Evolutionary conservation across 768 basidiomycete species (phyloP).

Genomic region (Boletus eberwhitei): DNA sequence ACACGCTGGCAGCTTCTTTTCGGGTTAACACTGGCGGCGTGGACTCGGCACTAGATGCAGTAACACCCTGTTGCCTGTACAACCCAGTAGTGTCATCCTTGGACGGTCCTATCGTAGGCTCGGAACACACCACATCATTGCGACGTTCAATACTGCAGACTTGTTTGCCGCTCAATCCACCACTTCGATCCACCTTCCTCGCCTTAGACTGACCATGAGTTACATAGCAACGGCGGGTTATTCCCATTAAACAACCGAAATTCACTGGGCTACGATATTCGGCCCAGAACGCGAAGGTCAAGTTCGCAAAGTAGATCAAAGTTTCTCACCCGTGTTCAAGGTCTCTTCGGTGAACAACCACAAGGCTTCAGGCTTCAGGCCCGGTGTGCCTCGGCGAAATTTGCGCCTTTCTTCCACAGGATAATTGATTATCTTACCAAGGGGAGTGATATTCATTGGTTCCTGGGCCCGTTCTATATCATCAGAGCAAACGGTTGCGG

Average conservation of each 20-base stretch:
- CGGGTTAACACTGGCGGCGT: not conserved
- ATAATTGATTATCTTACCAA: not conserved
- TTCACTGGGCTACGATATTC: no score
- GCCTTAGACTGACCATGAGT: not conserved
- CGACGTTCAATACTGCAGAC: not conserved
- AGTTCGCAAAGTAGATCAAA: not conserved
- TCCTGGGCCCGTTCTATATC: not conserved
- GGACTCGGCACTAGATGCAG: not conserved
- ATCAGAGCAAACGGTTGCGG: not conserved
- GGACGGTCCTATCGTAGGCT: not conserved
- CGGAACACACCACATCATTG: not conserved
- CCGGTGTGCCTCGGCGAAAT: not conserved
- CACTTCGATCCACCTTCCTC: not conserved
- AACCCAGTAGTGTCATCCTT: not conserved
- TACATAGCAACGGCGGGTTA: not conserved
- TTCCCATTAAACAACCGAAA: not conserved
- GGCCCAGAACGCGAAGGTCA: not conserved
- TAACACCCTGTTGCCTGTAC: not conserved
- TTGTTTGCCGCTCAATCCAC: not conserved
- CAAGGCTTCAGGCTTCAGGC: no score
- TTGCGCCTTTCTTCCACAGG: not conserved
- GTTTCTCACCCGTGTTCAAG: not conserved
- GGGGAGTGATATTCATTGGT: not conserved
- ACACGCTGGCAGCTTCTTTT: not conserved
- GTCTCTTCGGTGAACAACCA: not conserved